These are phyloP conservation scores for Hygrophila difformis DNA, from an alignment of 257 asterid genomes.

Conservation along the genomic window DNA sequence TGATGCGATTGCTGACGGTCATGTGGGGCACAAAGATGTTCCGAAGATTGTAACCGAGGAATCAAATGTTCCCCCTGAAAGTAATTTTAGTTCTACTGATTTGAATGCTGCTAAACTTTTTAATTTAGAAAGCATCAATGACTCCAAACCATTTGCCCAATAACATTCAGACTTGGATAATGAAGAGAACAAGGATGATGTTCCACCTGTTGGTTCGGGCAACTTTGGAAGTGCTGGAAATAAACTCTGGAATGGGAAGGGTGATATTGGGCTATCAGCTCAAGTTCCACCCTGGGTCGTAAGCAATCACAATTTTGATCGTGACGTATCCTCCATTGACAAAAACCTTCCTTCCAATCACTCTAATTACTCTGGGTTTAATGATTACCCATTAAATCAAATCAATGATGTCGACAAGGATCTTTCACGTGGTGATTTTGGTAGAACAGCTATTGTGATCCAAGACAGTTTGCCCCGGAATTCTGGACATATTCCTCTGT, in stretches of 20 bases:
- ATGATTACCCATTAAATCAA: slow-evolving; percentile 22
- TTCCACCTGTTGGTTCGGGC: slow-evolving; percentile 25
- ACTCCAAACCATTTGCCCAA: slow-evolving; percentile 18
- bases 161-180: slow-evolving; percentile 17
- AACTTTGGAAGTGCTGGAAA: slow-evolving; percentile 22
- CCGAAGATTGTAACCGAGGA: slow-evolving; percentile 31
- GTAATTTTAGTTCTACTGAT: slow-evolving; percentile 10
- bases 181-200: slow-evolving; percentile 30
- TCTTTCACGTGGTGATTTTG: slow-evolving; percentile 20
- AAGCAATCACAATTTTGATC: slow-evolving; percentile 18
- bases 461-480: slow-evolving; percentile 30
- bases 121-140: slow-evolving; percentile 22
- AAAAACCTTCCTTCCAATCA: slow-evolving; percentile 27
- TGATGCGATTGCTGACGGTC: slow-evolving; percentile 34
- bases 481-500: slow-evolving; percentile 26
- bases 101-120: slow-evolving; percentile 21
- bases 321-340: slow-evolving; percentile 22
- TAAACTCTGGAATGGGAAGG: slow-evolving; percentile 26
- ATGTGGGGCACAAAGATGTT: slow-evolving; percentile 14
- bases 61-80: slow-evolving; percentile 20
- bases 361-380: slow-evolving; percentile 25
- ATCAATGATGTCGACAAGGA: slow-evolving; percentile 26
- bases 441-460: slow-evolving; percentile 24
- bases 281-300: slow-evolving; percentile 26
- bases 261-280: slow-evolving; percentile 30